Conservation (phyloP, 1,284 basidiomycete genomes). For the Gastroboletus turbinatus region DNA sequence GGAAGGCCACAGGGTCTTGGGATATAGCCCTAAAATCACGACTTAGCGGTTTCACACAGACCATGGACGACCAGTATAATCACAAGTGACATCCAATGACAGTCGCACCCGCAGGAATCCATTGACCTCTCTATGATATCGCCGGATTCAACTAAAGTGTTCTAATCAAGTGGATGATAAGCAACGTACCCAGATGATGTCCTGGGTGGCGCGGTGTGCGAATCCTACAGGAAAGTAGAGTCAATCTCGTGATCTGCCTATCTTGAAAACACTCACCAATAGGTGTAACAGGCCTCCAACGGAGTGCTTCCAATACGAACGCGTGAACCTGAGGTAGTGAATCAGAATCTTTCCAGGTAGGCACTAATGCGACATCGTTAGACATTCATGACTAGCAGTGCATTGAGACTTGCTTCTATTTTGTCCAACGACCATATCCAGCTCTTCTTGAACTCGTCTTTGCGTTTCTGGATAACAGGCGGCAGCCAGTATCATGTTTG, state of each 20-base stretch:
- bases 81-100: slow-evolving; percentile 50
- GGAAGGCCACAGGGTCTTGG: slow-evolving; percentile 55
- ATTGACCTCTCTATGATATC: slow-evolving; percentile 43
- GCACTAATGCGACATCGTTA: slow-evolving; percentile 36
- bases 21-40: slow-evolving; percentile 44
- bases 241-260: not conserved
- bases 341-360: slow-evolving; percentile 49
- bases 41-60: not conserved
- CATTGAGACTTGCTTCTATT: slow-evolving; percentile 41
- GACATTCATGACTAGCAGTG: not conserved
- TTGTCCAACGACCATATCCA: slow-evolving; percentile 55
- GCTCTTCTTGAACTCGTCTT: slow-evolving; percentile 54
- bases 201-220: slow-evolving; percentile 55
- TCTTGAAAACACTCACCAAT: slow-evolving; percentile 35
- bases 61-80: not conserved
- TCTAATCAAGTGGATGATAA: not conserved
- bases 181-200: slow-evolving; percentile 54
- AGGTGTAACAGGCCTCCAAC: slow-evolving; percentile 62
- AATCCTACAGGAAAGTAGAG: slow-evolving; percentile 39
- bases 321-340: slow-evolving; percentile 55
- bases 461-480: slow-evolving; percentile 59
- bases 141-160: not conserved
- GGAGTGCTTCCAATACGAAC: slow-evolving; percentile 57
- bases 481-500: slow-evolving; percentile 60
- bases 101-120: slow-evolving; percentile 58